Base-by-base conservation (phyloP, 176 grass and related monocot species). In the Elaeis guineensis region DNA sequence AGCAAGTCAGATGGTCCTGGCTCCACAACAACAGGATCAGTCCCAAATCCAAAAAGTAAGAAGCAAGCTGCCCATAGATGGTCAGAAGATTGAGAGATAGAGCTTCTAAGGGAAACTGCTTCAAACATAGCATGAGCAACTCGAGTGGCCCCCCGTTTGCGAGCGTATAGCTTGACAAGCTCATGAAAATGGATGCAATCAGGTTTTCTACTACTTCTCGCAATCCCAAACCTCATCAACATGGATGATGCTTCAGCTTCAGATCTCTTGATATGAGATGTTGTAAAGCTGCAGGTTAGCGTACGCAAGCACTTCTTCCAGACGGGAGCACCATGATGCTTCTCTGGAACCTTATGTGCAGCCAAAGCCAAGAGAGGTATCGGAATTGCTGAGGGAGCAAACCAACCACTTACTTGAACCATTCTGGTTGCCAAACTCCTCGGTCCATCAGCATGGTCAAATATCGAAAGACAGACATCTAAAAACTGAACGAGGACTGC, bases 41-140 rank as follows among this genome's bases (percentile, higher is more conserved):
- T 85, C 51, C 84, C 84, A 67, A 90, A 88, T 54, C 81, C 87
- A 54, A 97, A 85, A 56, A 78, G 64, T 73, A 97, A 80, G 63
- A 97, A 97, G 76, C 81, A 97, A 52, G 84, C 73, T 66, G 93
- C 84, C 93, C 87, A 97, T 9, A 89, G 66, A 72, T 97, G 93
- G 23, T 97, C 87, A 29, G 77, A 67, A 16, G 72, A 85, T 63
- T 89, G 70, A 59, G 82, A 83, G 59, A 97, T 69, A 8, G 93
- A 97, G n/a, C 83, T 84, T 78, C 79, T 82, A 49, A 97, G 78
- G 62, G 74, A 97, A 64, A 89, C 79, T 26, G 93, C 80, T 56
- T 97, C 75, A 61, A 91, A 84, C n/a, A 78, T 60, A 22, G 87
- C 61, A 61, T 83, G 93, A 73, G 87, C 79, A 0, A 71, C 75